Percentiles rank a stretch among this genome's conserved stretches.
These are phyloP conservation scores for Bruguiera parviflora DNA, from an alignment of 345 rosid genomes.

Conservation along the genomic window DNA sequence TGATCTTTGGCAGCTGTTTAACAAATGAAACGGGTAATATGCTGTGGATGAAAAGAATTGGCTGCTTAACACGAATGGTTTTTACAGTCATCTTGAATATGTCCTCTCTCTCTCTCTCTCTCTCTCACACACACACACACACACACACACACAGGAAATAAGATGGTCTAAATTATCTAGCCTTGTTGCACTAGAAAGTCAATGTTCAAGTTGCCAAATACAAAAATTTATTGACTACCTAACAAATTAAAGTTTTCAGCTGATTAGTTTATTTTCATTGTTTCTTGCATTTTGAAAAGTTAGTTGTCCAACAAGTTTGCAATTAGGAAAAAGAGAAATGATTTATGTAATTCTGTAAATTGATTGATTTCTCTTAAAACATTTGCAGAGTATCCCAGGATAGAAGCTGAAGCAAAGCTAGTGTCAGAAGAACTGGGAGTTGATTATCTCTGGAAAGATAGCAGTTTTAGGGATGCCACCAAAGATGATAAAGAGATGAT, in stretches of 20 bases:
- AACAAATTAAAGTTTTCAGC: no score
- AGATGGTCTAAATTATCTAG: no score
- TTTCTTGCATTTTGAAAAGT: no score
- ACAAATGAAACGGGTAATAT: background rate
- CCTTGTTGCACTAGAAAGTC: no score
- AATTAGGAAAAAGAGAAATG: background rate
- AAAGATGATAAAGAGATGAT: constrained; percentile 69
- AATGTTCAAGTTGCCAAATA: no score
- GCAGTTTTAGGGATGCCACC: constrained; percentile 53
- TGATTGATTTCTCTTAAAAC: constrained; percentile 15
- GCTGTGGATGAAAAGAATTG: constrained; percentile 5
- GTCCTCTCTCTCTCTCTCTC: no score
- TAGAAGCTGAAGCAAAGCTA: constrained; percentile 74
- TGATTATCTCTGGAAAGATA: constrained; percentile 53
- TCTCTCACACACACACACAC: no score
- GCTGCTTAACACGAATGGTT: background rate
- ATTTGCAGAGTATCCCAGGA: constrained; percentile 79
- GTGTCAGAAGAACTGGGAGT: constrained; percentile 73
- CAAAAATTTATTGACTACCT: no score
- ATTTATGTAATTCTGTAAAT: background rate
- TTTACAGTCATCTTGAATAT: background rate
- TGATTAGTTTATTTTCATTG: no score
- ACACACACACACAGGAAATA: no score
- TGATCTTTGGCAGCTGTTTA: background rate
- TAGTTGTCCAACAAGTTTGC: no score